Evolutionary conservation across 768 basidiomycete genomes (phyloP), one percentile per base, ranked within the genome.

Genomic region (Trichaptum fuscoviolaceum): DNA sequence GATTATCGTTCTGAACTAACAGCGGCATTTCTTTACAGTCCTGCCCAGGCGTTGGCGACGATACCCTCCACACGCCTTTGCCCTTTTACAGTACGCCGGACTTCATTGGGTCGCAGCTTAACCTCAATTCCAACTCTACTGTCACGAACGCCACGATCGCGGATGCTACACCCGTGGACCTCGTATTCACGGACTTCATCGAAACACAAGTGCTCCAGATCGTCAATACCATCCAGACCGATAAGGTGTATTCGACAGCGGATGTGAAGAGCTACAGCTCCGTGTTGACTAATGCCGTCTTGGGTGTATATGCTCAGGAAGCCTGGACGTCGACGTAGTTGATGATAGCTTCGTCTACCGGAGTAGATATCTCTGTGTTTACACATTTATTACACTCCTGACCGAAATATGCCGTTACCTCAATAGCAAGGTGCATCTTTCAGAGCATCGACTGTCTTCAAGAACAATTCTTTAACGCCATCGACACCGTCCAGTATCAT

Each of bases 151-250:
- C 90, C 1, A 73, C 77, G 24, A 81, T 86, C 12, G 67, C 84
- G 0, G 78, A 78, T 64, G 78, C 81, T 64, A 80, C 85, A 0
- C 77, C 77, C 0, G 80, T 94, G 67, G 92, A 94, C 70, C 82
- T 94, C 24, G 87, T 93, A 30, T 93, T 93, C 73, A 80, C 89
- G 60, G 80, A 88, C 73, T 93, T 92, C 74, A 86, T 92, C 72
- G 77, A 82, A 71, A 65, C 71, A 5, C 77, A 84, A 67, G 71
- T 90, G 30, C 68, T 91, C 66, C 42, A 69, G 6, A 82, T 85
- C 27, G 72, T 92, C 63, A 93, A 93, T 70, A 42, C 62, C 0
- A 71, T 87, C 25, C 86, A 89, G 76, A 81, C 58, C 7, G 72
- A 68, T 27, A 84, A 78, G 74, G 79, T 71, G 4, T 93, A 84